phyloP scores from a whole-genome alignment of 108 stramenopile genomes.

The Cyclotella choctawhatcheeana region DNA sequence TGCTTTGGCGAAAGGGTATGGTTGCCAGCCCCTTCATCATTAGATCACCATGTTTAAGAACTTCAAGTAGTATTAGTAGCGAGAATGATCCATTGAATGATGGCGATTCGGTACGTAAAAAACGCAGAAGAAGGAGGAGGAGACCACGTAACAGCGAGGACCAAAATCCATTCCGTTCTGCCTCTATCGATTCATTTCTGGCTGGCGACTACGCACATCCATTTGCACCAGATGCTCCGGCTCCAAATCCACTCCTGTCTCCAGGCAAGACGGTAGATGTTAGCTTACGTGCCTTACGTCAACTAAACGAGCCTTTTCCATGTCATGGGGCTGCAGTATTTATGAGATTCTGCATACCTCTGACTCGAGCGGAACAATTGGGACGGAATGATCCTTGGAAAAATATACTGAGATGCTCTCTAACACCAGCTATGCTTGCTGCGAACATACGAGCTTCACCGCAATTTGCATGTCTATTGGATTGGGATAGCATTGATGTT shows the following conservation, averaged over 20 bases:
- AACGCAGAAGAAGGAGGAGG: not conserved
- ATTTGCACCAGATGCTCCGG: constrained; percentile 52
- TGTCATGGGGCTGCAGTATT: constrained; percentile 57
- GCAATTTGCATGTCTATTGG: constrained; percentile 44
- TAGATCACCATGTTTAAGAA: not conserved
- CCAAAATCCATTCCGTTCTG: not conserved
- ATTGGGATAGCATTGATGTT: constrained; percentile 50
- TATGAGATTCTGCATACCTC: constrained; percentile 47
- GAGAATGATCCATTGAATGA: not conserved
- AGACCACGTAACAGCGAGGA: not conserved
- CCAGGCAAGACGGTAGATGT: constrained; percentile 45
- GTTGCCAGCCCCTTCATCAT: not conserved
- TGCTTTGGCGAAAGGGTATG: not conserved
- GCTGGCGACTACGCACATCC: constrained; percentile 52
- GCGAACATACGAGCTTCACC: constrained; percentile 42
- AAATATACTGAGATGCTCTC: constrained; percentile 40
- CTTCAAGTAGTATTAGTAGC: not conserved
- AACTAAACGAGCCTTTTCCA: constrained; percentile 46
- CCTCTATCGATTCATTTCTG: constrained; percentile 60
- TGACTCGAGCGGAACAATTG: constrained; percentile 52
- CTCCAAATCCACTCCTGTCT: constrained; percentile 49
- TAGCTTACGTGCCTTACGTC: constrained; percentile 35
- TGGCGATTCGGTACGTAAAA: not conserved
- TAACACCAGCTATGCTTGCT: constrained; percentile 58
- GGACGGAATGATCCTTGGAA: constrained; percentile 47